Evolutionary conservation across 2,329 filamentous ascomycete genomes (phyloP), one percentile per base, ranked within the genome.

Genomic region (Fonsecaea nubica): DNA sequence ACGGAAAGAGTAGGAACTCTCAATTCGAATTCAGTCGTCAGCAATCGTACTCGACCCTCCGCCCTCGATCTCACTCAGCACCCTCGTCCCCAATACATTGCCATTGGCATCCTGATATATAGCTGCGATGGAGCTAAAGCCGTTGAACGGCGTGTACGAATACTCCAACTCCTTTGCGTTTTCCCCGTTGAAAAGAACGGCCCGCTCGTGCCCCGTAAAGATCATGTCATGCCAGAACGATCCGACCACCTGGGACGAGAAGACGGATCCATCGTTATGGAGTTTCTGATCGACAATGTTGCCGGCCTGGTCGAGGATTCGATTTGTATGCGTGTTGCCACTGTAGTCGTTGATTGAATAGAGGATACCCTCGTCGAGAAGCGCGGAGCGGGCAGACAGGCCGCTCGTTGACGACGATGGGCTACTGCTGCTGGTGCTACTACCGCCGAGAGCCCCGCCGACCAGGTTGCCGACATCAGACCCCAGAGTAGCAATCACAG

Each of bases 321-420:
- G 83, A 74, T 88, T 87, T 40, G 84, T 87, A 76, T 85, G 84
- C 42, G 78, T 80, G 65, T 83, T 80, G 18, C 85, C 85, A 13
- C 78, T 79, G 74, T 87, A 89, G 78, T 89, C 83, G 77, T 88
- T 87, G 74, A 87, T 75, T 33, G 83, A 85, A 76, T 86, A 88
- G 38, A 89, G 81, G 66, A 89, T 84, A 73, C 86, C 86, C 77
- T 87, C 80, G 63, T 79, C 77, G 50, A 87, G 76, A 55, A 85
- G 82, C 33, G 59, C 58, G 21, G 58, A 45, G 18, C 67, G 62
- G 25, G 63, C 63, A 12, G 50, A 65, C 9, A 65, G 18, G 38
- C 63, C 58, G 36, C 40, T 62, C 33, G 57, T 30, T 32, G 58
- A 21, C 4, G 65, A 35, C 18, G 36, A 25, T 4, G 57, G 30